phyloP scores from a whole-genome alignment of 2,329 filamentous ascomycete species.

The Fusarium compactum region DNA sequence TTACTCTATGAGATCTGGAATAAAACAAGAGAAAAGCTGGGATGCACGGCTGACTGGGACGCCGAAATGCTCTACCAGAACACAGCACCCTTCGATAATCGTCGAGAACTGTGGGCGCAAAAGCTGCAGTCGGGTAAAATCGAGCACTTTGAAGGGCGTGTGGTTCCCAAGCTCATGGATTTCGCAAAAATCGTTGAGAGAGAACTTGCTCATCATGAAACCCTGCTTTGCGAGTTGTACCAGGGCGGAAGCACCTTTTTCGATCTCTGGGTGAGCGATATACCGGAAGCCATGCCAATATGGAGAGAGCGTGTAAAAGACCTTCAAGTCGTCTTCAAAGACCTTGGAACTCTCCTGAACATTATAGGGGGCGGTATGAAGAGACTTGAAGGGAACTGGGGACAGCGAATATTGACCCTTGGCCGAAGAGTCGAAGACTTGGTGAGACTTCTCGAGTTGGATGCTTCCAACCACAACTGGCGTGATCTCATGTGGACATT shows the following conservation, averaged over 20 bases:
- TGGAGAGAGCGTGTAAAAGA: conserved; percentile 11
- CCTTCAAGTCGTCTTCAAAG: conserved; percentile 2
- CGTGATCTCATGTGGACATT: conserved; percentile 39
- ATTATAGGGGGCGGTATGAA: conserved; percentile 4
- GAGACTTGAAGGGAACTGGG: conserved; percentile 28
- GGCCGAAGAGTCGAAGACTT: conserved; percentile 24
- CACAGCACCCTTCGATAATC: not conserved
- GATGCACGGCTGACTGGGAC: conserved; percentile 9
- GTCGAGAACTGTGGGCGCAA: conserved; percentile 2
- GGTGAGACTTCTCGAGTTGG: conserved; percentile 17
- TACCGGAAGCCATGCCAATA: conserved; percentile 1
- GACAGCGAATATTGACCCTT: conserved; percentile 16
- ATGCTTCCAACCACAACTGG: conserved; percentile 30
- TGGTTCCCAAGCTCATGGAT: conserved; percentile 36
- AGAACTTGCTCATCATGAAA: conserved; percentile 39
- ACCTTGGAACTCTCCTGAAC: not conserved
- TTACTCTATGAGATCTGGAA: conserved; percentile 6
- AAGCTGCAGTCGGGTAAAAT: not conserved
- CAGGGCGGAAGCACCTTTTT: conserved; percentile 26
- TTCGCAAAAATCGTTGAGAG: conserved; percentile 19
- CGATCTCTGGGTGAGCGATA: conserved; percentile 17
- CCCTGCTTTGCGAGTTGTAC: conserved; percentile 44
- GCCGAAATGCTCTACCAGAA: conserved; percentile 6
- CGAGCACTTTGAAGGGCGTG: conserved; percentile 19
- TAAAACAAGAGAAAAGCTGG: not conserved